Evolutionary conservation across 202 grass and related monocot genomes (phyloP).

Genomic region (Schoenoplectus triqueter): DNA sequence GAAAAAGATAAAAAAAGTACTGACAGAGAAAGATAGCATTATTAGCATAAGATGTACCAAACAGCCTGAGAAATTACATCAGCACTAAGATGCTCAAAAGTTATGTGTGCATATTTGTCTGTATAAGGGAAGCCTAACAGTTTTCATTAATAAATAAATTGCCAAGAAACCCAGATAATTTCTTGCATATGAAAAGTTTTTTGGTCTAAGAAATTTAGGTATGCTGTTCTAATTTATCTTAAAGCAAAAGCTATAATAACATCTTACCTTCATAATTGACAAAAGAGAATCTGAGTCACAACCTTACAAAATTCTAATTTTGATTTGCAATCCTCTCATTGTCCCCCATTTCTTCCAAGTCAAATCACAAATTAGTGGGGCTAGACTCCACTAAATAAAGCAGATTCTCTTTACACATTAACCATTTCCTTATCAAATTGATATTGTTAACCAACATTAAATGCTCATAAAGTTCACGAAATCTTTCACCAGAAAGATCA

Average conservation of each 20-base stretch:
- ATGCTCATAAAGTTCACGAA: background rate
- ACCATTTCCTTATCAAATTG: slow-evolving; percentile 5
- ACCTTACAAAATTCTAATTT: slow-evolving; percentile 26
- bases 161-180: background rate
- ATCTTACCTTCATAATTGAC: slow-evolving; percentile 44
- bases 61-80: background rate
- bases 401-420: background rate
- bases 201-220: background rate
- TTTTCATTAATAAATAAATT: background rate
- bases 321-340: slow-evolving; percentile 11
- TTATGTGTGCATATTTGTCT: background rate
- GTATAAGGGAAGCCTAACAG: background rate
- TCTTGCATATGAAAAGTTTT: background rate
- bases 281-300: slow-evolving; percentile 33
- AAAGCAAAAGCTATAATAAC: slow-evolving; percentile 78
- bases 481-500: background rate
- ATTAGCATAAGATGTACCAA: background rate
- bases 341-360: slow-evolving; percentile 1
- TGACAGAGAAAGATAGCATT: background rate
- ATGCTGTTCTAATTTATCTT: slow-evolving; percentile 58
- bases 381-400: slow-evolving; percentile 13
- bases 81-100: background rate
- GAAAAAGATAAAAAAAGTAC: background rate
- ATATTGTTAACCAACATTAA: background rate
- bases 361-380: slow-evolving; percentile 25